A percentile compares a stretch with the other conserved stretches of the same genome.
Conservation (phyloP, 495 filamentous ascomycete genomes). For the Neurospora hispaniola region DNA sequence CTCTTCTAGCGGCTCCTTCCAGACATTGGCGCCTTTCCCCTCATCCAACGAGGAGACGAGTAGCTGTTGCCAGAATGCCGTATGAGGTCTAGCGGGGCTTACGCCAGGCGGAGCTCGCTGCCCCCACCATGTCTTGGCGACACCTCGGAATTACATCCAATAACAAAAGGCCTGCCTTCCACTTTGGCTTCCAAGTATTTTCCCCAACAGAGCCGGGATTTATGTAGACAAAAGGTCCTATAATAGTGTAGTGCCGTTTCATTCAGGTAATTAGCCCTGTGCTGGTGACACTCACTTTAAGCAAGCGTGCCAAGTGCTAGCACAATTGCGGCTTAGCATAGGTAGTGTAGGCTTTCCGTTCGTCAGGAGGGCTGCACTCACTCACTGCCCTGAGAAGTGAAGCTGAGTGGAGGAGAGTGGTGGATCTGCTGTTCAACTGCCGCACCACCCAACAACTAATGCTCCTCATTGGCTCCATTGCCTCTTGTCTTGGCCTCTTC, state of each 20-base stretch:
- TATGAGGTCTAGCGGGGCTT: background rate
- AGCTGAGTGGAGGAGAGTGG: background rate
- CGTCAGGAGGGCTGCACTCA: too few species aligned
- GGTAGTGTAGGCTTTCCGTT: too few species aligned
- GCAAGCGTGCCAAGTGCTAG: background rate
- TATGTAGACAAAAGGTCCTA: background rate
- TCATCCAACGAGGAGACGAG: background rate
- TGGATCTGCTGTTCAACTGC: background rate
- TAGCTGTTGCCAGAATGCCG: background rate
- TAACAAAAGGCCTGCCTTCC: background rate
- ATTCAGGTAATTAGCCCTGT: background rate
- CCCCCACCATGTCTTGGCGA: background rate
- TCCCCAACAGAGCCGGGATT: background rate
- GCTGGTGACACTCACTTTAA: background rate
- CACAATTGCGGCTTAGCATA: background rate
- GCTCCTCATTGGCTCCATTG: background rate
- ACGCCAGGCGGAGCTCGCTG: background rate
- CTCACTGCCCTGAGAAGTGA: too few species aligned
- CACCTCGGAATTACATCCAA: background rate
- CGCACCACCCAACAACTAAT: background rate
- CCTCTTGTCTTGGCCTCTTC: background rate
- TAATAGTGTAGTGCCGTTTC: background rate
- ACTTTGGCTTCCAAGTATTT: background rate
- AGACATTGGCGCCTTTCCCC: background rate
- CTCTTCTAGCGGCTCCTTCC: background rate